These are phyloP conservation scores for Teunomyces panamensis DNA, from an alignment of 805 yeast genomes.

Conservation along the genomic window DNA sequence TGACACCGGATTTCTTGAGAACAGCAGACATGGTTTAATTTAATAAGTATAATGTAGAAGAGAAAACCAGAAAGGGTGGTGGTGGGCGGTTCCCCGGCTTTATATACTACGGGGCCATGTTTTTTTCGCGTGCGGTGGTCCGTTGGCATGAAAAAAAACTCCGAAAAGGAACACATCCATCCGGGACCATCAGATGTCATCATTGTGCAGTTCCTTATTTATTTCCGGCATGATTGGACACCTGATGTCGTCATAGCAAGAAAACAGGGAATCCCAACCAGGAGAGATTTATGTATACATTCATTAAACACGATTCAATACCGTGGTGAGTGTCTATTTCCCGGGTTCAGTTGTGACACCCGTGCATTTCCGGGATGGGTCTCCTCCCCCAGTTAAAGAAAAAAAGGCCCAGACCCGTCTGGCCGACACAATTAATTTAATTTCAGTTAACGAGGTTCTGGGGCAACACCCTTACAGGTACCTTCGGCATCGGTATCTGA, in stretches of 20 bases:
- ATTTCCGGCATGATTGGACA: not conserved
- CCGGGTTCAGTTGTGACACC: not conserved
- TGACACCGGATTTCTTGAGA: slow-evolving; percentile 90
- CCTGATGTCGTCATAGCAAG: not conserved
- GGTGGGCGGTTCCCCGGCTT: slow-evolving; percentile 5
- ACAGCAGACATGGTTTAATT: slow-evolving; percentile 56
- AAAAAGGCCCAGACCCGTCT: not conserved
- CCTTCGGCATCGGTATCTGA: no score
- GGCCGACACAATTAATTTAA: not conserved
- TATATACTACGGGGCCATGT: slow-evolving; percentile 5
- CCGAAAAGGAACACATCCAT: slow-evolving; percentile 11
- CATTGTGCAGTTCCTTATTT: slow-evolving; percentile 1
- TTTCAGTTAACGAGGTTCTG: no score
- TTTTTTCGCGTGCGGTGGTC: slow-evolving; percentile 1
- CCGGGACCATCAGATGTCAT: slow-evolving; percentile 8
- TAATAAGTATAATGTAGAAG: not conserved
- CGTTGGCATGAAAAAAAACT: slow-evolving; percentile 3
- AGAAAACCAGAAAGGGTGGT: not conserved
- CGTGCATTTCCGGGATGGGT: not conserved
- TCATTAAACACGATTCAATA: no score
- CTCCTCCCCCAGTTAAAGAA: not conserved
- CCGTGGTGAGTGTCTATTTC: not conserved
- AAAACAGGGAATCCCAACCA: no score
- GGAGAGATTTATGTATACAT: no score
- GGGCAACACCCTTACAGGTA: no score